Base-by-base conservation (phyloP, 2,329 filamentous ascomycete genomes). In the Parastagonospora nodorum region DNA sequence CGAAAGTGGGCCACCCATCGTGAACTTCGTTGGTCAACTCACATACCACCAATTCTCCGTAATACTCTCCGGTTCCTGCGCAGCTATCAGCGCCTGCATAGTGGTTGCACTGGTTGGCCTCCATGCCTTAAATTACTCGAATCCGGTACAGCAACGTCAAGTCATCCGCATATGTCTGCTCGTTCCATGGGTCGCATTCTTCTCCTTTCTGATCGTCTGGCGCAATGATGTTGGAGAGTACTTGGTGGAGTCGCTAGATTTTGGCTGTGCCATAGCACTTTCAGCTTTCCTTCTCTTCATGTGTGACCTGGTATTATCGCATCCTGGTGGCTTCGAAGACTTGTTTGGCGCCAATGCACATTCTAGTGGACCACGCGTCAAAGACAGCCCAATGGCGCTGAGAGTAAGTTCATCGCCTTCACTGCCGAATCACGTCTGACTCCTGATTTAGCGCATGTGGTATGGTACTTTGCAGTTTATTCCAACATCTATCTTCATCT, bases 391-490 rank as follows among this genome's bases (percentile, higher is more conserved):
- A 8, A 31, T 10, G n/a, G 67, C 59, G 57, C 43, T 72, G 8
- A 71, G 60, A 58, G 68, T 66, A 54, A 28, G 41, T 38, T 28
- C 11, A n/a, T 35, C 3, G 14, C 35, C n/a, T 4, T 27, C 7
- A 5, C n/a, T 24, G 33, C 7, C n/a, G 15, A 9, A 3, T 27
- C 19, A 32, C 15, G 8, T 32, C 12, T 36, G 14, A 29, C 32
- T 2, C 39, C n/a, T 35, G 8, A 16, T n/a, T 5, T 41, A 72
- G 68, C 53, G 57, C 16, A 55, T 39, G 5, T 71, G 67, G 69
- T 72, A 69, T 47, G 50, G 57, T 11, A 65, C 68, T 1, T 61
- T 72, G 15, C 68, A 72, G 37, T 70, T 65, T 50, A 67, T 72
- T 24, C 68, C 66, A 8, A 53, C 57, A 1, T 58, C 57, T 32